Conservation (phyloP, 257 asterid species). For the Parsonsia alboflavescens region DNA sequence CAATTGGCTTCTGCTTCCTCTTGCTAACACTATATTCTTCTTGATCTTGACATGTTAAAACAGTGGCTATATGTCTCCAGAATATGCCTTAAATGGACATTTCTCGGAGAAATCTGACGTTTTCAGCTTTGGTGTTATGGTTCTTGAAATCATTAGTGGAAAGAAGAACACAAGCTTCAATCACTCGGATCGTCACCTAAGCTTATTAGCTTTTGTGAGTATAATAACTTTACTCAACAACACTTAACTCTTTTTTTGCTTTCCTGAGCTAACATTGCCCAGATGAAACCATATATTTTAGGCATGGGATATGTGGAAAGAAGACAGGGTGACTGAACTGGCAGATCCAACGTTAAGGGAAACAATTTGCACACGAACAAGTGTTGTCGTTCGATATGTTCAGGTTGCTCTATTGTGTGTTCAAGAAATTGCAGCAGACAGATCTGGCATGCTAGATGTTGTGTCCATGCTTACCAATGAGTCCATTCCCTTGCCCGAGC, state of each 20-base stretch:
- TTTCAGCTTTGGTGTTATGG: constrained; percentile 12
- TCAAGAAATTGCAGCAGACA: background rate
- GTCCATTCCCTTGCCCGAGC: background rate
- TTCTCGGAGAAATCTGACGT: constrained; percentile 13
- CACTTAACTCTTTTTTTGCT: background rate
- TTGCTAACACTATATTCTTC: too few relatives aligned
- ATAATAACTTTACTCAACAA: background rate
- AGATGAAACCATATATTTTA: background rate
- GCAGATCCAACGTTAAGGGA: constrained; percentile 6
- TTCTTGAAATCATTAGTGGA: constrained; percentile 9
- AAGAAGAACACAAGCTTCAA: background rate
- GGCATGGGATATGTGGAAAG: constrained; percentile 6
- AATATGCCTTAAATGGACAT: constrained; percentile 4
- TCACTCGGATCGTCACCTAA: background rate
- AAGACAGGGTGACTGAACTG: background rate
- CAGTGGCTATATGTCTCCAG: too few relatives aligned
- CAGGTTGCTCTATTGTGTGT: background rate
- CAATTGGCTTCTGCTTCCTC: too few relatives aligned
- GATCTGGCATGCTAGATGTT: background rate
- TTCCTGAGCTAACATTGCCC: too few relatives aligned
- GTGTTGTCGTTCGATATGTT: background rate
- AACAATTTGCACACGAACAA: constrained; percentile 11
- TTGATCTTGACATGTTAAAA: too few relatives aligned
- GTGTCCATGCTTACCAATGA: background rate
- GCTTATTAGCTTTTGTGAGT: constrained; percentile 7